phyloP scores from a whole-genome alignment of 2,329 filamentous ascomycete genomes.

The Elsinoe arachidis region DNA sequence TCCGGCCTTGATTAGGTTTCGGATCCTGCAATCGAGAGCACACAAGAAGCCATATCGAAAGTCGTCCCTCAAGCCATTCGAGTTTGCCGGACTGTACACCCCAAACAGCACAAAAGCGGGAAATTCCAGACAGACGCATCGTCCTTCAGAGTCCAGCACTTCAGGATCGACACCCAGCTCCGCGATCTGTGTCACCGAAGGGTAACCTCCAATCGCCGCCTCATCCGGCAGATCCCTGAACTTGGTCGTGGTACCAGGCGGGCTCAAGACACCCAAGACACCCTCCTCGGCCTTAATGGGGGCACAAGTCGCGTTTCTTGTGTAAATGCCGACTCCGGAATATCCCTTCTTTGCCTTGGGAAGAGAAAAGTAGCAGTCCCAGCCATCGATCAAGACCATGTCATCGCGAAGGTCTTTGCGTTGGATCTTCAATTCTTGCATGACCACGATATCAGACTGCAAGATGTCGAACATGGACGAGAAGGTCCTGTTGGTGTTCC shows the following conservation, averaged over 20 bases:
- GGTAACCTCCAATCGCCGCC: slow-evolving; percentile 84
- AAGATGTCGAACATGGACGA: slow-evolving; percentile 84
- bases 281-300: slow-evolving; percentile 91
- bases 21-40: slow-evolving; percentile 71
- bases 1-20: slow-evolving; percentile 70
- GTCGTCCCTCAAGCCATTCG: slow-evolving; percentile 72
- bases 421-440: slow-evolving; percentile 96
- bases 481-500: slow-evolving; percentile 39
- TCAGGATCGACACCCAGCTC: slow-evolving; percentile 57
- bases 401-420: slow-evolving; percentile 85
- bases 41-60: slow-evolving; percentile 75
- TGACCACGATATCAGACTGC: slow-evolving; percentile 83
- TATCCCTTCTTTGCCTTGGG: slow-evolving; percentile 95
- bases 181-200: slow-evolving; percentile 57
- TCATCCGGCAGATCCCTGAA: slow-evolving; percentile 67
- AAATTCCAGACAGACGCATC: slow-evolving; percentile 86
- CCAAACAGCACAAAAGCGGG: slow-evolving; percentile 89
- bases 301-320: slow-evolving; percentile 72
- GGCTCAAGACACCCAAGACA: slow-evolving; percentile 70
- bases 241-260: slow-evolving; percentile 59
- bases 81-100: slow-evolving; percentile 82
- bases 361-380: slow-evolving; percentile 93
- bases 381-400: slow-evolving; percentile 89
- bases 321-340: slow-evolving; percentile 92
- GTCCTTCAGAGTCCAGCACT: slow-evolving; percentile 78